A percentile compares a stretch with the other conserved stretches of the same genome.
phyloP scores from a whole-genome alignment of 164 flowering plant species.

The Piper betle region DNA sequence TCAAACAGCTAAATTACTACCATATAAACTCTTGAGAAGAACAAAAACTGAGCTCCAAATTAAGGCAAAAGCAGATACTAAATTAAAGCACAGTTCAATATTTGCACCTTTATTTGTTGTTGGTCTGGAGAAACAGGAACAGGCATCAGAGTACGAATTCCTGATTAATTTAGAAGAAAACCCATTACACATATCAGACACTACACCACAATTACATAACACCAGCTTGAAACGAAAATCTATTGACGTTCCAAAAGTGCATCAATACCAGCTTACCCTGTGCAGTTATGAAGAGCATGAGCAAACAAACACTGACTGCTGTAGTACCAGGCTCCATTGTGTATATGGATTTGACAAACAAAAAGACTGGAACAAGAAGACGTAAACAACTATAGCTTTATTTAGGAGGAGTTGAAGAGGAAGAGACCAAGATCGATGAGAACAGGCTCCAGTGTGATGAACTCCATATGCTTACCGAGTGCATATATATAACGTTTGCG shows the following conservation, averaged over 20 bases:
- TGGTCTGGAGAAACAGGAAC: slow-evolving; percentile 6
- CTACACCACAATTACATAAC: neutral
- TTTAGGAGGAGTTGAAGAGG: neutral
- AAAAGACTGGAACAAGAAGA: neutral
- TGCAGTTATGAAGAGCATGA: slow-evolving; percentile 16
- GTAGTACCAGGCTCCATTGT: neutral
- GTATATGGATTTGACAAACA: neutral
- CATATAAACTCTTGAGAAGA: slow-evolving; percentile 2
- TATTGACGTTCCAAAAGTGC: neutral
- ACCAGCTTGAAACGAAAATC: neutral
- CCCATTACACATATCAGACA: slow-evolving; percentile 3
- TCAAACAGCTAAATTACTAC: neutral
- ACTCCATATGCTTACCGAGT: neutral
- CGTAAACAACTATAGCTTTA: neutral
- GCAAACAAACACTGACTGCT: slow-evolving; percentile 16
- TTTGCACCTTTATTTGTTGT: slow-evolving; percentile 20
- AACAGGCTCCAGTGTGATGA: no score
- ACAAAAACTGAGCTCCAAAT: neutral
- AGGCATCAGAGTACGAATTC: slow-evolving; percentile 23
- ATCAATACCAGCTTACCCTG: slow-evolving; percentile 20
- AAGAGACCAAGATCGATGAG: neutral
- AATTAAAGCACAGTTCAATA: neutral
- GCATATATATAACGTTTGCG: neutral
- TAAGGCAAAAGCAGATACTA: neutral
- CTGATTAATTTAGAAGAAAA: slow-evolving; percentile 11